A percentile compares a stretch with the other conserved stretches of the same genome.
Evolutionary conservation across 208 protist genomes (phyloP).

Genomic region (Crithidia acanthocephali): DNA sequence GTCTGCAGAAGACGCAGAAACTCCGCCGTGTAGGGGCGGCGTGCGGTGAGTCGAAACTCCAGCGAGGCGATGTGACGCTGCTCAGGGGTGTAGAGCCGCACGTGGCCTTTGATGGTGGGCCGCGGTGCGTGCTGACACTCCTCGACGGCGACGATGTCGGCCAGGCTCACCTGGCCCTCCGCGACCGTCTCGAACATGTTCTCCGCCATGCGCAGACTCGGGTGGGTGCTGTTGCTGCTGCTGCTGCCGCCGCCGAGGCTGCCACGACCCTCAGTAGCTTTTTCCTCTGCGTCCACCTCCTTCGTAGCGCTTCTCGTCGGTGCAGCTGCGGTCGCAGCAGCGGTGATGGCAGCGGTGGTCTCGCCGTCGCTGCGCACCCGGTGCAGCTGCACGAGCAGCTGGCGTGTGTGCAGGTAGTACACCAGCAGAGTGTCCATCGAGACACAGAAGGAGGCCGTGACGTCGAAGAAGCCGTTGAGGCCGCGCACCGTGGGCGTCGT

Average conservation of each 20-base stretch:
- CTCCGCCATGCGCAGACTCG: slow-evolving; percentile 47
- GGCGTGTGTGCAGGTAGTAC: slow-evolving; percentile 85
- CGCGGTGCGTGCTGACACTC: slow-evolving; percentile 42
- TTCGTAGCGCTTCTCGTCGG: neutral
- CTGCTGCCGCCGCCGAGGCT: slow-evolving; percentile 4
- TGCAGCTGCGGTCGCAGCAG: neutral
- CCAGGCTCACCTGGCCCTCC: slow-evolving; percentile 72
- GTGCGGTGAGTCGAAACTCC: slow-evolving; percentile 82
- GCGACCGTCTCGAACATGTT: slow-evolving; percentile 83
- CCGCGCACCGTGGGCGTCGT: slow-evolving; percentile 83
- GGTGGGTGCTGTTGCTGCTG: slow-evolving; percentile 23
- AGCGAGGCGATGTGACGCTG: slow-evolving; percentile 83
- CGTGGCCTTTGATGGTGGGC: slow-evolving; percentile 77
- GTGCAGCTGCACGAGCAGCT: slow-evolving; percentile 87
- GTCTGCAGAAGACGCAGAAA: slow-evolving; percentile 67
- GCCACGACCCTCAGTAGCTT: neutral
- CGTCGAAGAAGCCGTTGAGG: slow-evolving; percentile 91
- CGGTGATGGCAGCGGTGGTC: slow-evolving; percentile 34
- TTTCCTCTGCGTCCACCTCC: neutral
- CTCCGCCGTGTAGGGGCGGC: slow-evolving; percentile 63
- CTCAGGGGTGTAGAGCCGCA: slow-evolving; percentile 50
- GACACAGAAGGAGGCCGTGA: slow-evolving; percentile 83
- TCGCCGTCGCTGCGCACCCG: slow-evolving; percentile 77
- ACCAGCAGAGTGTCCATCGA: slow-evolving; percentile 88
- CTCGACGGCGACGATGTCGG: slow-evolving; percentile 58